These are phyloP conservation scores for Polymyxa betae DNA, from an alignment of 208 protist genomes.

Conservation along the genomic window DNA sequence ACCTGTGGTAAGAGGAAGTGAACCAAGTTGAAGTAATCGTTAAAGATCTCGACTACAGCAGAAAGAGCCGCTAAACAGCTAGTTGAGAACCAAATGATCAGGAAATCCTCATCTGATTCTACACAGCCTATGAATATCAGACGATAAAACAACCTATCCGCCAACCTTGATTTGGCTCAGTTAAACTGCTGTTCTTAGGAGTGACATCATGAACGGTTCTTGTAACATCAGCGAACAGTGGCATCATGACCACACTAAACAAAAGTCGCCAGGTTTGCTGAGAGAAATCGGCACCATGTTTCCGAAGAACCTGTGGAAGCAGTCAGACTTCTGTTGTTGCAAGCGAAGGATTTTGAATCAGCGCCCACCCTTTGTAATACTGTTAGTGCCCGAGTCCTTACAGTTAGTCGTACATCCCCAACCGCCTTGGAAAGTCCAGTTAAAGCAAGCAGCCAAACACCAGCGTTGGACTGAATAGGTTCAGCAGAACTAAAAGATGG, in stretches of 20 bases:
- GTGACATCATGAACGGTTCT: neutral
- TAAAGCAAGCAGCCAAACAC: constrained; percentile 39
- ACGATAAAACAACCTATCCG: neutral
- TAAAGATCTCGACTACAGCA: neutral
- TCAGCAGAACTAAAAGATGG: neutral
- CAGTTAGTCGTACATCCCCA: constrained; percentile 1
- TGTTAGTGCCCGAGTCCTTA: neutral
- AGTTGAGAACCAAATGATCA: neutral
- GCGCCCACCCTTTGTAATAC: neutral
- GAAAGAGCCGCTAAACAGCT: constrained; percentile 1
- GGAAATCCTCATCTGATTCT: neutral
- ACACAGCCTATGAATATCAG: neutral
- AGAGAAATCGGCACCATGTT: constrained; percentile 19
- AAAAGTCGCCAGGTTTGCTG: constrained; percentile 6
- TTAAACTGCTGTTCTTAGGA: neutral
- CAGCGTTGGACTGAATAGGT: neutral
- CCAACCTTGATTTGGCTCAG: neutral
- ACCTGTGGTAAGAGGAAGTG: neutral
- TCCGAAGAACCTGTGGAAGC: neutral
- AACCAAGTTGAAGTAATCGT: neutral
- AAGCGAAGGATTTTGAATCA: neutral
- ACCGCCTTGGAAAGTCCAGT: constrained; percentile 51
- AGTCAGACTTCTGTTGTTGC: neutral
- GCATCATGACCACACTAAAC: neutral
- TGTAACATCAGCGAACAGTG: constrained; percentile 40